A percentile compares a stretch with the other conserved stretches of the same genome.
phyloP scores from a whole-genome alignment of 2,329 filamentous ascomycete genomes.

The Scolecobasidium constrictum region DNA sequence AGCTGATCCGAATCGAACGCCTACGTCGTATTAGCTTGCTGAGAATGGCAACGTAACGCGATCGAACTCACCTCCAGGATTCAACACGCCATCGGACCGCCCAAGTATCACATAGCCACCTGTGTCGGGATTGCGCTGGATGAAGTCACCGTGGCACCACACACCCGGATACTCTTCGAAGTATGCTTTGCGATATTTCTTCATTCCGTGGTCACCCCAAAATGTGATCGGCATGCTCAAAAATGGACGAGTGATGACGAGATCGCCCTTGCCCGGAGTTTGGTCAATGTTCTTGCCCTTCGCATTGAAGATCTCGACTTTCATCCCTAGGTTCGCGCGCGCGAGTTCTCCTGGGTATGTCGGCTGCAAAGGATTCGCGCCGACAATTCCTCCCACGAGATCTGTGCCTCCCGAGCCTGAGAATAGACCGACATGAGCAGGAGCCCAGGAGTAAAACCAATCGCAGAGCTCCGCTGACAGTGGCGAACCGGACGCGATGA shows the following conservation, averaged over 20 bases:
- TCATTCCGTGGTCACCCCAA: not conserved
- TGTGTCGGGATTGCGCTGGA: conserved; percentile 57
- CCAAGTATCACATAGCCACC: conserved; percentile 56
- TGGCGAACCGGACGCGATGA: not conserved
- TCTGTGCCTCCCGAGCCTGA: not conserved
- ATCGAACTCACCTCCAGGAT: conserved; percentile 51
- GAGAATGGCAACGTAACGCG: not conserved
- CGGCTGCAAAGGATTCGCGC: not conserved
- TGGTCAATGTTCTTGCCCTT: not conserved
- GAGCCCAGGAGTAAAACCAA: not conserved
- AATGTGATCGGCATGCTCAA: not conserved
- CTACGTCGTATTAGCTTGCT: conserved; percentile 33
- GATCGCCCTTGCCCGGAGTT: not conserved
- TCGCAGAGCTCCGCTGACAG: not conserved
- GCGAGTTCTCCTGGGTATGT: not conserved
- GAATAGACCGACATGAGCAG: not conserved
- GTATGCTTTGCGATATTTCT: not conserved
- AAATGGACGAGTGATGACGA: not conserved
- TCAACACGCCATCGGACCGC: conserved; percentile 66
- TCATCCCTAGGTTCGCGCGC: not conserved
- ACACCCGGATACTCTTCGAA: conserved; percentile 32
- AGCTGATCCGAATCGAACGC: conserved; percentile 67
- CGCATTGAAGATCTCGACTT: not conserved
- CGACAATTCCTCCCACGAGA: not conserved
- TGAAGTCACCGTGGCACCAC: conserved; percentile 79